Base-by-base conservation (phyloP, 1,284 basidiomycete genomes). In the Vanrija sp. region DNA sequence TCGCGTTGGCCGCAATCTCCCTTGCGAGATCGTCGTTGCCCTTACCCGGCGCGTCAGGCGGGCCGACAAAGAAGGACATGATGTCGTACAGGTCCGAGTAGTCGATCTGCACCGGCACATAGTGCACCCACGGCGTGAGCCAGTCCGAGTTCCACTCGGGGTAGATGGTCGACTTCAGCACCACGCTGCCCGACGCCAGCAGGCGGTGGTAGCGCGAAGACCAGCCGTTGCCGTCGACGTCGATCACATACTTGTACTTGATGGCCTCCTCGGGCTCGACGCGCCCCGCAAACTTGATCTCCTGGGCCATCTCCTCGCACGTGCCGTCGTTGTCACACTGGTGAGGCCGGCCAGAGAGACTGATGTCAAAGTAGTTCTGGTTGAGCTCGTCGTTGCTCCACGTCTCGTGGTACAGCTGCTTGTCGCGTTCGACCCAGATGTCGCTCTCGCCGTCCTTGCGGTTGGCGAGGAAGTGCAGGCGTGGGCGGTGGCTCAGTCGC, bases 81-180 rank as follows among this genome's bases (percentile, higher is more conserved):
- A 78, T 71, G 55, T 78, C 69, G 69, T 77, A 80, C 5, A 81
- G 60, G 58, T 81, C 80, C 14, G 77, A 74, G 51, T 80, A 80
- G 65, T 81, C 79, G 29, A 77, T 62, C 59, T 78, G 72, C 48
- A 79, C 66, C 6, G 79, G 80, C 71, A 79, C 66, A 49, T 79
- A 79, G 63, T 80, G 79, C 21, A 75, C 71, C 73, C 78, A 79
- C 6, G 78, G 77, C 5, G 72, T 73, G 45, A 79, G 61, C 73
- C 76, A 78, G 56, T 79, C 76, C 57, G 60, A 60, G 53, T 74
- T 67, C 78, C 78, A 80, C 62, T 80, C 79, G 14, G 75, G 75
- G 62, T 74, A 79, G 21, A 79, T 69, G 1, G 78, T 78, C 19
- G 68, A 62, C 65, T 80, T 80, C 58, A 80, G 56, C 1, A 79